These are phyloP conservation scores for Pseudopithomyces chartarum DNA, from an alignment of 2,329 filamentous ascomycete genomes.

Conservation along the genomic window DNA sequence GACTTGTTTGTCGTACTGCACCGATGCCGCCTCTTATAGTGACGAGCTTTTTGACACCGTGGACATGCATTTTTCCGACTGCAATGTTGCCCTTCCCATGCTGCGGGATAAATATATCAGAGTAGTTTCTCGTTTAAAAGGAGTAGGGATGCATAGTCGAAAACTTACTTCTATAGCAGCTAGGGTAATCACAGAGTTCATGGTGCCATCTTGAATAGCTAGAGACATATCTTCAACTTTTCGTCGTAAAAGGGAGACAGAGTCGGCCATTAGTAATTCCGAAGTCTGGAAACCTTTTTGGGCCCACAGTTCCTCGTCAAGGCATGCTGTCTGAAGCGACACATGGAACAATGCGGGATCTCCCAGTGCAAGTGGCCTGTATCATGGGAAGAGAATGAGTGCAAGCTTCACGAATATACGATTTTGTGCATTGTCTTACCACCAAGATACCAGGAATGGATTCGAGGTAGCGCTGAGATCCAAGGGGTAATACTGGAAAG, in stretches of 20 bases:
- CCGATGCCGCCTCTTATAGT: conserved; percentile 58
- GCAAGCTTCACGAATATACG: background rate
- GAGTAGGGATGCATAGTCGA: conserved; percentile 15
- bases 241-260: conserved; percentile 57
- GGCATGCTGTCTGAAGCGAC: conserved; percentile 62
- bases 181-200: conserved; percentile 63
- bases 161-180: conserved; percentile 60
- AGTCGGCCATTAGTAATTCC: conserved; percentile 62
- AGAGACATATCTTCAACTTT: conserved; percentile 55
- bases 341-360: conserved; percentile 65
- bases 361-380: conserved; percentile 55
- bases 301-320: conserved; percentile 59
- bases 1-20: conserved; percentile 54
- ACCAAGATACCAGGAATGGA: conserved; percentile 65
- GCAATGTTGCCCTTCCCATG: conserved; percentile 59
- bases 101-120: conserved; percentile 33
- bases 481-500: conserved; percentile 65
- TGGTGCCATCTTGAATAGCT: conserved; percentile 60
- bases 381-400: background rate
- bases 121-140: background rate
- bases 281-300: conserved; percentile 60
- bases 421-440: conserved; percentile 34
- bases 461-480: conserved; percentile 60
- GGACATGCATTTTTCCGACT: conserved; percentile 55
- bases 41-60: conserved; percentile 57